phyloP scores from a whole-genome alignment of 495 filamentous ascomycete genomes.

The Thermochaetoides thermophila region DNA sequence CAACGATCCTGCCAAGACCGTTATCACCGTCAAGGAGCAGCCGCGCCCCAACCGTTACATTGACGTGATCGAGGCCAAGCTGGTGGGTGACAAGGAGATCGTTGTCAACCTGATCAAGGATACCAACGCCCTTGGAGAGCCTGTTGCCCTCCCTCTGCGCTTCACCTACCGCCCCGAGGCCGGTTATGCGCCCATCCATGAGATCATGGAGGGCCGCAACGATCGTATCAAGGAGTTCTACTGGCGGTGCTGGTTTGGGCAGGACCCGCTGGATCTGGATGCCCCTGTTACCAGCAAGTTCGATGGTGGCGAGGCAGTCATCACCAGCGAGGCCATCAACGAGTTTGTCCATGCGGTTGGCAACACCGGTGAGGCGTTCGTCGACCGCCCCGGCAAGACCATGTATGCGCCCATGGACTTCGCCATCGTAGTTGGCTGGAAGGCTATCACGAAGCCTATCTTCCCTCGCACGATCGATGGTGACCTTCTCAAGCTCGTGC shows the following conservation, averaged over 20 bases:
- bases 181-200: conserved; percentile 86
- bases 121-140: conserved; percentile 62
- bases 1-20: conserved; percentile 60
- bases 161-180: conserved; percentile 90
- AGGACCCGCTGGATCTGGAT: conserved; percentile 71
- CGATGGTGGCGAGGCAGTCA: conserved; percentile 69
- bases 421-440: conserved; percentile 96
- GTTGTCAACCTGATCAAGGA: conserved; percentile 76
- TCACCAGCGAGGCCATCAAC: conserved; percentile 83
- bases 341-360: conserved; percentile 98
- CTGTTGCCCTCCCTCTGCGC: conserved; percentile 63
- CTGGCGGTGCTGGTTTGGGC: conserved; percentile 90
- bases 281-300: conserved; percentile 71
- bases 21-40: conserved; percentile 60
- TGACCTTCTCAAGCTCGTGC: conserved; percentile 85
- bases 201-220: conserved; percentile 89
- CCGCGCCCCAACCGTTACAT: conserved; percentile 48
- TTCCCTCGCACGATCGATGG: conserved; percentile 92
- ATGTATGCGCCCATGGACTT: conserved; percentile 98
- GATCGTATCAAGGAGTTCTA: conserved; percentile 97
- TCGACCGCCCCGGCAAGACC: conserved; percentile 87
- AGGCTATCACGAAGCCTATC: conserved; percentile 96
- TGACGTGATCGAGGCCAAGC: conserved; percentile 71
- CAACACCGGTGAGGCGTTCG: conserved; percentile 97
- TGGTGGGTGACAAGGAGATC: conserved; percentile 64